These are phyloP conservation scores for Mortierella polycephala DNA, from an alignment of 371 early-diverging fungal genomes.

Conservation along the genomic window DNA sequence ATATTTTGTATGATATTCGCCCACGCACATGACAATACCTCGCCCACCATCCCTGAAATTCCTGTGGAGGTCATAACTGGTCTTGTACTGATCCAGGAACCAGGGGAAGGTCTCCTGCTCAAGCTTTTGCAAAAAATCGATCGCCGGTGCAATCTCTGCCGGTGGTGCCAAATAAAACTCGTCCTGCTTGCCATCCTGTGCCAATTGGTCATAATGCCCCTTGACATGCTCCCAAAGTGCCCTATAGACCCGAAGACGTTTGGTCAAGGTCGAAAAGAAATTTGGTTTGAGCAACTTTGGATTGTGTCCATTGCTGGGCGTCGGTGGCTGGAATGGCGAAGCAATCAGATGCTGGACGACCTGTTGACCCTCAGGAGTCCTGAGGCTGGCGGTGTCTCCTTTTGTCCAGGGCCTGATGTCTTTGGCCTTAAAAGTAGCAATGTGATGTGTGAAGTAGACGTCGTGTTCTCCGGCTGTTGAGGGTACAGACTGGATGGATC, in stretches of 20 bases:
- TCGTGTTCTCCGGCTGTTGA: slow-evolving; percentile 8
- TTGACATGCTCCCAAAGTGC: slow-evolving; percentile 33
- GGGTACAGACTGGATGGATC: slow-evolving; percentile 32
- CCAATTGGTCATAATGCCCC: slow-evolving; percentile 24
- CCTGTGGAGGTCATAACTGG: slow-evolving; percentile 23
- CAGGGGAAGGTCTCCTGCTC: slow-evolving; percentile 47
- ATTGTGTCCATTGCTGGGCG: neutral
- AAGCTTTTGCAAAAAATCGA: slow-evolving; percentile 28
- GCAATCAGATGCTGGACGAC: slow-evolving; percentile 27
- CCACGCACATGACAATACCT: slow-evolving; percentile 80
- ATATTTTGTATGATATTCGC: slow-evolving; percentile 69
- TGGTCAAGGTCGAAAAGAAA: slow-evolving; percentile 33
- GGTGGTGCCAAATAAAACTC: slow-evolving; percentile 35
- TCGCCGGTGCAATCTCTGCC: slow-evolving; percentile 34
- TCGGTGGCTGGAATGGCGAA: slow-evolving; percentile 13
- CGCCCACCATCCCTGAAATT: slow-evolving; percentile 44
- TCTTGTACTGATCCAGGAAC: slow-evolving; percentile 24
- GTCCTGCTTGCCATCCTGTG: slow-evolving; percentile 3
- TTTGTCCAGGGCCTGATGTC: slow-evolving; percentile 42
- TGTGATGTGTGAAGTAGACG: slow-evolving; percentile 39
- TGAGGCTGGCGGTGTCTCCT: slow-evolving; percentile 29
- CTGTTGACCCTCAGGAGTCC: slow-evolving; percentile 28
- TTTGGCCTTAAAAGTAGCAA: slow-evolving; percentile 34
- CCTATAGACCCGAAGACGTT: slow-evolving; percentile 38
- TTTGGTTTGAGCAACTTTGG: slow-evolving; percentile 13